phyloP scores from a whole-genome alignment of 768 basidiomycete species.

The Royoungia palumana region DNA sequence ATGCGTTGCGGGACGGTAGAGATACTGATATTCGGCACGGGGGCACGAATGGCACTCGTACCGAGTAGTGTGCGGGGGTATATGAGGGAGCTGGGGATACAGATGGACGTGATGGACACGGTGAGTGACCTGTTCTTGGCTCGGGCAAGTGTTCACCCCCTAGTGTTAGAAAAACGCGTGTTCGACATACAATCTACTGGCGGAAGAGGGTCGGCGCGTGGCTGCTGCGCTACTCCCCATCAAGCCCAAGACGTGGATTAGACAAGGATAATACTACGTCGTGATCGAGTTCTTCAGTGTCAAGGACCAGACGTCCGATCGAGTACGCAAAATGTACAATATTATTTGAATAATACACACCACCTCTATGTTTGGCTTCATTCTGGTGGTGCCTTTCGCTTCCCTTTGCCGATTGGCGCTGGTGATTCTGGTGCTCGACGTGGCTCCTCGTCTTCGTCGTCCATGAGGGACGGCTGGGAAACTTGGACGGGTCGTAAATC shows the following conservation, averaged over 20 bases:
- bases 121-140: conserved; percentile 36
- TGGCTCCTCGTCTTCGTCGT: conserved; percentile 56
- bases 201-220: conserved; percentile 91
- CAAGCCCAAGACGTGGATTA: conserved; percentile 48
- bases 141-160: not conserved
- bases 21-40: conserved; percentile 88
- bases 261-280: conserved; percentile 18
- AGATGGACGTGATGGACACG: conserved; percentile 84
- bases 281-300: too few relatives aligned
- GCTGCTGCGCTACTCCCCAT: conserved; percentile 86
- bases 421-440: conserved; percentile 29
- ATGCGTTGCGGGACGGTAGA: conserved; percentile 46
- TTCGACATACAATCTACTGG: conserved; percentile 89
- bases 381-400: conserved; percentile 52
- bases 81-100: conserved; percentile 75
- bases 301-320: too few relatives aligned
- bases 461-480: conserved; percentile 53
- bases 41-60: conserved; percentile 62
- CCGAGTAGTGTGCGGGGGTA: conserved; percentile 65
- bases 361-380: conserved; percentile 1
- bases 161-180: conserved; percentile 77
- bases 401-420: conserved; percentile 45
- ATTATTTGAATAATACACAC: conserved; percentile 12
- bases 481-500: conserved; percentile 57
- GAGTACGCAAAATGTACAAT: conserved; percentile 13